Percentiles rank a stretch among this genome's conserved stretches.
These are phyloP conservation scores for Leptographium procerum DNA, from an alignment of 2,329 filamentous ascomycete species.

Conservation along the genomic window DNA sequence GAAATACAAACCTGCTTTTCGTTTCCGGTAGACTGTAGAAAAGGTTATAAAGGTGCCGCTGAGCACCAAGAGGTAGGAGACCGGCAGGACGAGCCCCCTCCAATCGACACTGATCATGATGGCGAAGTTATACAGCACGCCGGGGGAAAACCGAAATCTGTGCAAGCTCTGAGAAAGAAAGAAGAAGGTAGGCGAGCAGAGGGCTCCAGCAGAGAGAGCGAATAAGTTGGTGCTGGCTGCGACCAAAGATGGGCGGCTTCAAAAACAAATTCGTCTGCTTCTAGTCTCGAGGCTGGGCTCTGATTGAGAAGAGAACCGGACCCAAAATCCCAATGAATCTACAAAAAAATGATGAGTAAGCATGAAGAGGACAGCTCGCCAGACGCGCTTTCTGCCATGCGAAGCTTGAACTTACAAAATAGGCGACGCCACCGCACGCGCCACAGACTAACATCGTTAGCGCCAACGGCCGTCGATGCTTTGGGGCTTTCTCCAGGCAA, in stretches of 20 bases:
- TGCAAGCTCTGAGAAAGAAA: neutral
- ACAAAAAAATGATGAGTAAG: neutral
- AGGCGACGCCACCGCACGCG: neutral
- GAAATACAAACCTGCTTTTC: constrained; percentile 62
- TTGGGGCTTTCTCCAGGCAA: neutral
- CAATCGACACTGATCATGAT: constrained; percentile 56
- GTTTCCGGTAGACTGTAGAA: constrained; percentile 82
- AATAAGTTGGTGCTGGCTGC: neutral
- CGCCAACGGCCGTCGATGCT: neutral
- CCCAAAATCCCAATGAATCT: neutral
- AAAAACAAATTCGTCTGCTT: too few species aligned
- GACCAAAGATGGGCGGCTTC: neutral
- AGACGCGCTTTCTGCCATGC: neutral
- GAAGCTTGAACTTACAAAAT: neutral
- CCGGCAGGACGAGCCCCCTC: constrained; percentile 73
- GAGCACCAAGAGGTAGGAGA: constrained; percentile 82
- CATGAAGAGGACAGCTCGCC: constrained; percentile 2
- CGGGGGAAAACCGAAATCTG: neutral
- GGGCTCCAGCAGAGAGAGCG: neutral
- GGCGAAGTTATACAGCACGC: neutral
- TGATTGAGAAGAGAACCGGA: neutral
- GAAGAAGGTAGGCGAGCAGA: neutral
- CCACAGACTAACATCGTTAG: neutral
- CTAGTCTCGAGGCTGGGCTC: neutral
- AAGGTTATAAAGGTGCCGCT: constrained; percentile 84